A percentile compares a stretch with the other conserved stretches of the same genome.
Evolutionary conservation across 2,329 filamentous ascomycete genomes (phyloP).

Genomic region (Fusarium citri): DNA sequence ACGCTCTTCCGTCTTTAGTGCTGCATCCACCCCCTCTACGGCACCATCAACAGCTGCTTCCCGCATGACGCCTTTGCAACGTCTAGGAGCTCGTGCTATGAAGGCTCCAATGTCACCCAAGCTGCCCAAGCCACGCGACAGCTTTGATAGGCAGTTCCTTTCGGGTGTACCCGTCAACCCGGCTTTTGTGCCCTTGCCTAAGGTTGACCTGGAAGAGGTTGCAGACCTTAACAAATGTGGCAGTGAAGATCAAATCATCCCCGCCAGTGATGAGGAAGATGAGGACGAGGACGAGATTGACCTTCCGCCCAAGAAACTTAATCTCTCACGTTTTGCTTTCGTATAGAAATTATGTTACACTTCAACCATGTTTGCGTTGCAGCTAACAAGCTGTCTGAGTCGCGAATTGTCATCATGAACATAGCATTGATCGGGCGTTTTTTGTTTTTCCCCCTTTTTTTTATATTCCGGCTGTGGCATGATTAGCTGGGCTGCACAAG

Average conservation of each 20-base stretch:
- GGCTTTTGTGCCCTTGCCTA: slow-evolving; percentile 66
- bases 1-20: slow-evolving; percentile 53
- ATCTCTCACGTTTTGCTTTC: slow-evolving; percentile 63
- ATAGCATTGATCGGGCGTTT: slow-evolving; percentile 32
- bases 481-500: slow-evolving; percentile 17
- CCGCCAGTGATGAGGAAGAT: slow-evolving; percentile 63
- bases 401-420: slow-evolving; percentile 11
- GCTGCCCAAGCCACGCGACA: slow-evolving; percentile 45
- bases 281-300: slow-evolving; percentile 52
- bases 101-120: slow-evolving; percentile 46
- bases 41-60: slow-evolving; percentile 57
- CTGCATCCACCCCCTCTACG: slow-evolving; percentile 55
- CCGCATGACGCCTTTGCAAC: slow-evolving; percentile 64
- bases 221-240: slow-evolving; percentile 63
- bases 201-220: slow-evolving; percentile 64
- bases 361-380: background rate
- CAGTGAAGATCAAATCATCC: slow-evolving; percentile 68
- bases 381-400: background rate
- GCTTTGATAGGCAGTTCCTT: slow-evolving; percentile 44
- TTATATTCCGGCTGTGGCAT: slow-evolving; percentile 12
- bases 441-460: slow-evolving; percentile 9
- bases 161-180: slow-evolving; percentile 61
- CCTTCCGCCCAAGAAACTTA: slow-evolving; percentile 51
- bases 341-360: slow-evolving; percentile 31
- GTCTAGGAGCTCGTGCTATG: slow-evolving; percentile 61